A percentile compares a stretch with the other conserved stretches of the same genome.
These are phyloP conservation scores for Bertia moriformis DNA, from an alignment of 2,329 filamentous ascomycete genomes.

Conservation along the genomic window DNA sequence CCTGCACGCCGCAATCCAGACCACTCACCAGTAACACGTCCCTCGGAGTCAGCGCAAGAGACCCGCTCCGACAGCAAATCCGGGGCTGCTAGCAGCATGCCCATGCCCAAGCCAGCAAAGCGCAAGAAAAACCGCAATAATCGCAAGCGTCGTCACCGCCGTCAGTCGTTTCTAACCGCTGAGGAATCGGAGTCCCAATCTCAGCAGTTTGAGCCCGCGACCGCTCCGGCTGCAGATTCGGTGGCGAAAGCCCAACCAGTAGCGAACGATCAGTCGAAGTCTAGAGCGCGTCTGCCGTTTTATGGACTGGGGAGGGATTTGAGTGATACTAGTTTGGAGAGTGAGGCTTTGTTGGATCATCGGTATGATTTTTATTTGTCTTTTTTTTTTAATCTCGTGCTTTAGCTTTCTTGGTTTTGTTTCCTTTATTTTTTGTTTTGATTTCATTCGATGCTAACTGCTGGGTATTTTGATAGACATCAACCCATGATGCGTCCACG, in stretches of 20 bases:
- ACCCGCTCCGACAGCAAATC: neutral
- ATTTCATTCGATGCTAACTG: neutral
- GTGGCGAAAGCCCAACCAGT: neutral
- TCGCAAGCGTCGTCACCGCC: neutral
- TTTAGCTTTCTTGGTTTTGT: constrained; percentile 9
- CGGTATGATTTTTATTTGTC: constrained; percentile 33
- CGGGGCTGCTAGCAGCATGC: too few relatives aligned
- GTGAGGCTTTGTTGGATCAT: constrained; percentile 76
- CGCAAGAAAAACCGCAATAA: neutral
- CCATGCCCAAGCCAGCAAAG: neutral
- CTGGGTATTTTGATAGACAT: neutral
- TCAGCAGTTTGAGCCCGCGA: neutral
- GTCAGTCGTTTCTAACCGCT: neutral
- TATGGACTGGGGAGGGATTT: constrained; percentile 27
- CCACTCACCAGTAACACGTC: too few relatives aligned
- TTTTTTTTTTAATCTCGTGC: constrained; percentile 8
- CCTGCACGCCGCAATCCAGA: too few relatives aligned
- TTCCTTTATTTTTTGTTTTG: neutral
- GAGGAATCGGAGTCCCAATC: neutral
- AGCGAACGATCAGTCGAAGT: neutral
- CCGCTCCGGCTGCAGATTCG: neutral
- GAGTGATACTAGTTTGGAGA: constrained; percentile 80
- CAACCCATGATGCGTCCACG: constrained; percentile 1
- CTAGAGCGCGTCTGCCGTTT: neutral
- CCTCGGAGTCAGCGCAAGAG: neutral